Conservation (phyloP, 306 rosid genomes). For the Vigna hirtella region DNA sequence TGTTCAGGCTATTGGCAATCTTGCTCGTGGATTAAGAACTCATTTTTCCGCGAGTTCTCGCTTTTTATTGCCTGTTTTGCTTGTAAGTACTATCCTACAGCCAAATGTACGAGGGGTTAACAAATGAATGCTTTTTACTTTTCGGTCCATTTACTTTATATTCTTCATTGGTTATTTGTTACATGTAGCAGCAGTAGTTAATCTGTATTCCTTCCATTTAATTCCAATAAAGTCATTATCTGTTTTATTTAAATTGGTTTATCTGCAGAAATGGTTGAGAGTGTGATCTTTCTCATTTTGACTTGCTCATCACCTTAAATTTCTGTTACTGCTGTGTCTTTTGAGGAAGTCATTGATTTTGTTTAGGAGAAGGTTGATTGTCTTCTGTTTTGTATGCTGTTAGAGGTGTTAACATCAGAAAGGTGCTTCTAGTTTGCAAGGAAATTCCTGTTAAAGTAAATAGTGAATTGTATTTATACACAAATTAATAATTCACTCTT, state of each 20-base stretch:
- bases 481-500: slow-evolving; percentile 18
- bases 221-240: slow-evolving; percentile 14
- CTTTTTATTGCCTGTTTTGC: slow-evolving; percentile 89
- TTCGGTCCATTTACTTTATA: not conserved
- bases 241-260: slow-evolving; percentile 21
- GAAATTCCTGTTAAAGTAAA: slow-evolving; percentile 19
- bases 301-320: slow-evolving; percentile 6
- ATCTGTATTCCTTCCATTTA: not conserved
- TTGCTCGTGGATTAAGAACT: slow-evolving; percentile 89
- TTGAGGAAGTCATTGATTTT: not conserved
- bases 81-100: slow-evolving; percentile 64
- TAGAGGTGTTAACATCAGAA: slow-evolving; percentile 29
- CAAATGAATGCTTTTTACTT: not conserved
- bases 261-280: not conserved
- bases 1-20: slow-evolving; percentile 96
- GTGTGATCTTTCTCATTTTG: not conserved
- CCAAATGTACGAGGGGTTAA: slow-evolving; percentile 4
- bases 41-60: slow-evolving; percentile 96
- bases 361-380: not conserved
- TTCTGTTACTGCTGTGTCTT: not conserved
- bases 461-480: slow-evolving; percentile 18
- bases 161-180: slow-evolving; percentile 7
- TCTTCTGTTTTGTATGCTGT: slow-evolving; percentile 25
- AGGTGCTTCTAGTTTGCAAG: slow-evolving; percentile 6
- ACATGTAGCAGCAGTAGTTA: not conserved